Conservation (phyloP, 768 basidiomycete species). For the Amanita thiersii region DNA sequence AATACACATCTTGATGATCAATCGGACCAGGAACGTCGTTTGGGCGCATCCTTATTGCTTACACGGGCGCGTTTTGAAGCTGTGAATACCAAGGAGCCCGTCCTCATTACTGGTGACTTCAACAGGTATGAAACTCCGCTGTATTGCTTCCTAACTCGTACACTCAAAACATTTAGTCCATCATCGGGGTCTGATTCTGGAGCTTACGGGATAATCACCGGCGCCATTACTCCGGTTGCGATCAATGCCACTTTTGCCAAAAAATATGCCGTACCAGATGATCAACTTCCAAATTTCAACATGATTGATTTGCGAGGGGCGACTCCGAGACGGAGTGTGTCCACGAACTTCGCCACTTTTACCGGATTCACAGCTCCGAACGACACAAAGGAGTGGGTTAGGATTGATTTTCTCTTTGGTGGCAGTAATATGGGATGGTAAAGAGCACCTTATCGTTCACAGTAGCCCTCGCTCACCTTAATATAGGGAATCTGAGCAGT, state of each 20-base stretch:
- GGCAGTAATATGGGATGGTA: slow-evolving; percentile 37
- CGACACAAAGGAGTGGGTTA: slow-evolving; percentile 24
- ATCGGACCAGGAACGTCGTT: slow-evolving; percentile 41
- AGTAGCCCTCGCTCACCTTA: background rate
- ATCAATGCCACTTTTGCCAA: slow-evolving; percentile 34
- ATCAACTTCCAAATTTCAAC: slow-evolving; percentile 26
- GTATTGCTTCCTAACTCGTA: background rate
- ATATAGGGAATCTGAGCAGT: slow-evolving; percentile 28
- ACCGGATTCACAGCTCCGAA: slow-evolving; percentile 39
- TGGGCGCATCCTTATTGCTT: slow-evolving; percentile 45
- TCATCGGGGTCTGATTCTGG: slow-evolving; percentile 35
- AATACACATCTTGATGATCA: slow-evolving; percentile 51
- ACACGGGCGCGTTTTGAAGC: slow-evolving; percentile 43
- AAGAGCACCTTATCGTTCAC: slow-evolving; percentile 18
- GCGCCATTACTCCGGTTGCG: slow-evolving; percentile 26
- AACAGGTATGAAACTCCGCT: slow-evolving; percentile 29
- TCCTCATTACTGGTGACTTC: slow-evolving; percentile 47
- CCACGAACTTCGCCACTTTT: slow-evolving; percentile 41
- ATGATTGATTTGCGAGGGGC: slow-evolving; percentile 36
- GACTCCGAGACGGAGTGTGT: slow-evolving; percentile 31
- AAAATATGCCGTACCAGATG: slow-evolving; percentile 27
- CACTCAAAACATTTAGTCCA: slow-evolving; percentile 19
- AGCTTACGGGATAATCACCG: slow-evolving; percentile 45
- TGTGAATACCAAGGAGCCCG: slow-evolving; percentile 25
- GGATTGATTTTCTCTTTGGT: slow-evolving; percentile 50